These are phyloP conservation scores for Trichopus zeylanicus DNA, from an alignment of 116 monocot genomes.

Conservation along the genomic window DNA sequence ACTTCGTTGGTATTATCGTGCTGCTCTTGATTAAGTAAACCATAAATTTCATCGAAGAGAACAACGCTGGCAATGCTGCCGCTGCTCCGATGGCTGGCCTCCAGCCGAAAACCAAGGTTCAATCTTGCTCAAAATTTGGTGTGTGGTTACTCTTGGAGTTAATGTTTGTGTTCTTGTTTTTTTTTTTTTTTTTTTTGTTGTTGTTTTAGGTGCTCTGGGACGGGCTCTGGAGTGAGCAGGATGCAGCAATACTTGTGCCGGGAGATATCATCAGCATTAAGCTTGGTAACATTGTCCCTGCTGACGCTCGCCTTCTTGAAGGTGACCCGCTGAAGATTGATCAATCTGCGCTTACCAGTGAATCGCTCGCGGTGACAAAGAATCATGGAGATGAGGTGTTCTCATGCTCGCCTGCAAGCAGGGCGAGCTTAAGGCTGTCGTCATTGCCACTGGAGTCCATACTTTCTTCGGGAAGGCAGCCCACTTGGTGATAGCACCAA, in stretches of 20 bases:
- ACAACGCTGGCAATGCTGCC: conserved; percentile 60
- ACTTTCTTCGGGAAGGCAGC: conserved; percentile 61
- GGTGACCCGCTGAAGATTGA: no score
- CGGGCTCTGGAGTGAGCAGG: conserved; percentile 37
- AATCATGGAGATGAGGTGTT: conserved; percentile 36
- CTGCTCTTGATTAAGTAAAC: conserved; percentile 49
- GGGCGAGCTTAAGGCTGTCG: conserved; percentile 51
- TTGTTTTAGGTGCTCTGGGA: conserved; percentile 36
- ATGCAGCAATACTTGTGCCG: conserved; percentile 39
- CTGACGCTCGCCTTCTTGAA: no score
- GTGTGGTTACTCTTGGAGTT: no score
- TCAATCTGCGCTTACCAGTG: no score
- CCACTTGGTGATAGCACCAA: conserved; percentile 41
- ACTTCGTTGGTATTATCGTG: no score
- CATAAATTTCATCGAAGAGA: conserved; percentile 55
- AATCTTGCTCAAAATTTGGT: no score
- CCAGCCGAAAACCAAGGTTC: conserved; percentile 51
- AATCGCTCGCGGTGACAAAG: conserved; percentile 41
- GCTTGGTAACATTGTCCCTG: no score
- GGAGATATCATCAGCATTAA: no score
- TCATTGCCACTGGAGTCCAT: conserved; percentile 53
- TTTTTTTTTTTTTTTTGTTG: no score
- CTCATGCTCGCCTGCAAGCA: conserved; percentile 55
- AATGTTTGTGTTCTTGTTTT: no score
- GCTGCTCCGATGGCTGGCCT: conserved; percentile 51